Conservation (phyloP, 75 land plant species). For the Cupressus sempervirens region DNA sequence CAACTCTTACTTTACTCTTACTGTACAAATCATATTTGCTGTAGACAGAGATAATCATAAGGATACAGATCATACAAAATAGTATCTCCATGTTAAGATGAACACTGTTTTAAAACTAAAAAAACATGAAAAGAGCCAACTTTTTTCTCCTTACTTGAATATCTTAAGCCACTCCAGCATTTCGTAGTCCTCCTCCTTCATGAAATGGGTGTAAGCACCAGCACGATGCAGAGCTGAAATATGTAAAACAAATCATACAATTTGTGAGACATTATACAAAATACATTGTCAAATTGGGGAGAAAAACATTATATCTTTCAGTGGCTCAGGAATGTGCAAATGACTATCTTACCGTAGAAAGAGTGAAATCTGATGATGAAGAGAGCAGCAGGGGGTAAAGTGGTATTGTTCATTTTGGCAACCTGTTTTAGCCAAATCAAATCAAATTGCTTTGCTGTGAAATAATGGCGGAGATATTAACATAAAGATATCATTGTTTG, state of each 20-base stretch:
- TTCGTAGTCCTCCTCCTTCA: slow-evolving; percentile 65
- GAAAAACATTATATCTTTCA: too few species aligned
- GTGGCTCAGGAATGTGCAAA: too few species aligned
- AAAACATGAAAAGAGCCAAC: too few species aligned
- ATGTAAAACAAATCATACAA: background rate
- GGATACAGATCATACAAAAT: background rate
- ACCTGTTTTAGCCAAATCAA: slow-evolving; percentile 34
- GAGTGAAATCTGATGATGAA: slow-evolving; percentile 85
- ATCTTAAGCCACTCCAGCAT: slow-evolving; percentile 70
- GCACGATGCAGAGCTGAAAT: slow-evolving; percentile 63
- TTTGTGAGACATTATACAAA: too few species aligned
- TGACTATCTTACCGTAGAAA: slow-evolving; percentile 52
- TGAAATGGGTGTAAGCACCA: slow-evolving; percentile 58
- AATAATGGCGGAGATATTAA: background rate
- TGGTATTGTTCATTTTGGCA: slow-evolving; percentile 63
- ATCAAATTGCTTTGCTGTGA: background rate
- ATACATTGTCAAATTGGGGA: too few species aligned
- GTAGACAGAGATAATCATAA: background rate
- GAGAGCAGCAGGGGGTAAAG: slow-evolving; percentile 66
- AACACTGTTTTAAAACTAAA: background rate
- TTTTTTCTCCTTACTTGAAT: slow-evolving; percentile 51
- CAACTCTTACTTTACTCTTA: slow-evolving; percentile 70
- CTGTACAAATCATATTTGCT: slow-evolving; percentile 89
- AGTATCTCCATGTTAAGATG: background rate
- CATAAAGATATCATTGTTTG: background rate